Percentiles rank a stretch among this genome's conserved stretches.
phyloP scores from a whole-genome alignment of 129 eudicot genomes.

The Cynara cardunculus region DNA sequence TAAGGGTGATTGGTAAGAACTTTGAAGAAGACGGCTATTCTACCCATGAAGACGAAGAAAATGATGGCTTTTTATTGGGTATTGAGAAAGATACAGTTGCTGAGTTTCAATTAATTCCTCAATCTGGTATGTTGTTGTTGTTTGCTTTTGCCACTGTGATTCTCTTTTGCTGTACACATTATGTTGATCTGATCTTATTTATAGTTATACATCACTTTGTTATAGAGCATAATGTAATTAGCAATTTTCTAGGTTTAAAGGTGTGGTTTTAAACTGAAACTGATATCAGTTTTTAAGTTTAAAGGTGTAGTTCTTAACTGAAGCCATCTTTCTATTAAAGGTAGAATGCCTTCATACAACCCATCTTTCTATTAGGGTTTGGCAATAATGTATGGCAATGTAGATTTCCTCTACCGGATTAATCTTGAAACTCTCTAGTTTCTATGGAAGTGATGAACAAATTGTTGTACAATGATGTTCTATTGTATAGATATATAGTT shows the following conservation, averaged over 20 bases:
- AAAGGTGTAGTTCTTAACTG: background rate
- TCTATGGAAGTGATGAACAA: background rate
- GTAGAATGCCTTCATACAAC: background rate
- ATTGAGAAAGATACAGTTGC: conserved; percentile 46
- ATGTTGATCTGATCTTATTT: background rate
- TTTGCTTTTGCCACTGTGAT: background rate
- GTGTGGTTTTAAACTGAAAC: background rate
- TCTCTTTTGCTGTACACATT: background rate
- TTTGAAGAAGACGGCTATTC: conserved; percentile 27
- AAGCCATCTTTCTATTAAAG: too few species aligned
- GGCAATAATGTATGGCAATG: background rate
- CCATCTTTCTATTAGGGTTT: background rate
- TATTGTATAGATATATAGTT: background rate
- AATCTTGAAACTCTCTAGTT: background rate
- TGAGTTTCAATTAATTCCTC: conserved; percentile 55
- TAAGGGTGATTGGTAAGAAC: conserved; percentile 10
- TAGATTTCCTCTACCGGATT: background rate
- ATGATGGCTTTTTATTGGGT: conserved; percentile 40
- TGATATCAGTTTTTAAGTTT: background rate
- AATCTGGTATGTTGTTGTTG: conserved; percentile 40
- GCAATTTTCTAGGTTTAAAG: background rate
- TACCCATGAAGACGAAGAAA: conserved; percentile 16
- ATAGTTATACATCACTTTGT: background rate
- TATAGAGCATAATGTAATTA: background rate
- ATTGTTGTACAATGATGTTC: background rate